Base-by-base conservation (phyloP, 2,329 filamentous ascomycete genomes). In the Blastomyces emzantsi region DNA sequence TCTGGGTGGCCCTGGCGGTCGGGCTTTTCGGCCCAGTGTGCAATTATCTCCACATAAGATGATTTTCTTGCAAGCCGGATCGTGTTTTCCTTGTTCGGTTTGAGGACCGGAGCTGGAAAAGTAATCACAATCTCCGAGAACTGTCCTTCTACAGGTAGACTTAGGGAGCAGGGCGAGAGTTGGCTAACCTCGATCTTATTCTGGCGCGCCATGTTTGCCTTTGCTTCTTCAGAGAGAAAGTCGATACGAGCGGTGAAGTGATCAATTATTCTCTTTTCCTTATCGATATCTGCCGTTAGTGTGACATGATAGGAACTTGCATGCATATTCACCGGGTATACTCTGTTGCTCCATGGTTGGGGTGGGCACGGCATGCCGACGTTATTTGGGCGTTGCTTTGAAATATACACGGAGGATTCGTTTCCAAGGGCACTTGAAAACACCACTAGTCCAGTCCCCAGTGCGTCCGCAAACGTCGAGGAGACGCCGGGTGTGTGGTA, bases 21-120 rank as follows among this genome's bases (percentile, higher is more conserved):
- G 36, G 39, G 55, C 36, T 52, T 39, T 33, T 25, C 43, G 66
- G 58, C 22, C n/a, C 30, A 30, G 8, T 22, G 7, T 30, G 69
- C 73, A 19, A 64, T 64, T 47, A 75, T 64, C 61, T 75, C 73
- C 33, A 74, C 62, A 61, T 72, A 75, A 3, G 67, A 70, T 3
- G 71, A 72, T 57, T 70, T 72, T 49, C 73, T 68, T 8, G 72
- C 73, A 49, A 75, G 67, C 28, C 69, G 66, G 9, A 65, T 67
- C 63, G 69, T 73, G 39, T 57, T 64, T 41, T 65, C 62, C 13
- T 59, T 65, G 43, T 65, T 62, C 13, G 64, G 25, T 45, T 61
- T 54, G 4, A 66, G 54, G 11, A 73, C 62, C 8, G 72, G 70
- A 11, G 68, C 64, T 6, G 72, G 71, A 57, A 70, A 71, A 39